phyloP scores from a whole-genome alignment of 2,329 filamentous ascomycete species.

The Coniochaeta hoffmannii region DNA sequence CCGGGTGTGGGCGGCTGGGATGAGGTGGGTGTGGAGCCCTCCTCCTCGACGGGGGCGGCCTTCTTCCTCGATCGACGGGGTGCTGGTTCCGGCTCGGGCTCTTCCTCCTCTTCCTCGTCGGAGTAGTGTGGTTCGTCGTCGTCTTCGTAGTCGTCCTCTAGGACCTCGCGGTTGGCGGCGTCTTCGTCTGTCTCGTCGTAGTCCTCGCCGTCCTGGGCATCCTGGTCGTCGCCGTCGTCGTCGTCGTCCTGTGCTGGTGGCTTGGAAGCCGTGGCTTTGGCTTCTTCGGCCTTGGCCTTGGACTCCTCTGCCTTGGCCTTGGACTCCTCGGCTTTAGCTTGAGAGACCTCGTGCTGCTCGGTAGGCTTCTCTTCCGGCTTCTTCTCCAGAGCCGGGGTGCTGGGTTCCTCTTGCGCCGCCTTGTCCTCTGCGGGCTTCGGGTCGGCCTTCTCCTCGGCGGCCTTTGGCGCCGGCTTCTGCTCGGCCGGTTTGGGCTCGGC shows the following conservation, averaged over 20 bases:
- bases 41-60: slow-evolving; percentile 42
- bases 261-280: slow-evolving; percentile 7
- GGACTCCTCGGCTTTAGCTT: slow-evolving; percentile 6
- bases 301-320: slow-evolving; percentile 8
- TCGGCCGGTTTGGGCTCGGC: slow-evolving; percentile 8
- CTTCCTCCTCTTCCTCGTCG: slow-evolving; percentile 25
- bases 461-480: slow-evolving; percentile 8
- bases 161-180: slow-evolving; percentile 13
- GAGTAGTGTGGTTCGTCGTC: slow-evolving; percentile 19
- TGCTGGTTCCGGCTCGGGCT: slow-evolving; percentile 33
- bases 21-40: slow-evolving; percentile 15
- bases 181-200: slow-evolving; percentile 17
- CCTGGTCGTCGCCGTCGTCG: slow-evolving; percentile 7
- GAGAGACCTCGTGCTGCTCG: not conserved
- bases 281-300: slow-evolving; percentile 8
- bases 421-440: slow-evolving; percentile 9
- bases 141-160: slow-evolving; percentile 14
- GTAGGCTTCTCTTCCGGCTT: not conserved
- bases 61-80: slow-evolving; percentile 34
- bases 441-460: slow-evolving; percentile 7
- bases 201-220: slow-evolving; percentile 12
- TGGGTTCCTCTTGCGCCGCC: not conserved
- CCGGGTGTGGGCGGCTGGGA: slow-evolving; percentile 22
- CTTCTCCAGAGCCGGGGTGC: not conserved
- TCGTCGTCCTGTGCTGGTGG: slow-evolving; percentile 3